Conservation (phyloP, 768 basidiomycete species). For the Rossbeevera mucosa region DNA sequence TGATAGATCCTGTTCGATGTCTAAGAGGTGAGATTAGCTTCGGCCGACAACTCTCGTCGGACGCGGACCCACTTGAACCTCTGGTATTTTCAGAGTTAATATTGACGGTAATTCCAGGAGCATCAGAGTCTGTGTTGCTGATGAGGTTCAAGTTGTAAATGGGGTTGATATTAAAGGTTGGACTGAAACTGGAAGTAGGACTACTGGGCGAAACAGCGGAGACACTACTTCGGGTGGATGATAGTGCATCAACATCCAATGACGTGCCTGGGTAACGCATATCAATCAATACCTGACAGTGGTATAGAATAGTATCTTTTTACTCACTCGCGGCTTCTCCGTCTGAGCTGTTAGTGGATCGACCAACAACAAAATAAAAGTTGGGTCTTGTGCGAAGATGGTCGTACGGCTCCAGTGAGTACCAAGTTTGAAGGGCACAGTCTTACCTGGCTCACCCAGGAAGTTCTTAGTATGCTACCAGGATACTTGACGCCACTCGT, state of each 20-base stretch:
- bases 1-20: not conserved
- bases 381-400: slow-evolving; percentile 3
- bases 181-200: not conserved
- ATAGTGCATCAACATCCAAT: not conserved
- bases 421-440: not conserved
- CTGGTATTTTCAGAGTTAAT: not conserved
- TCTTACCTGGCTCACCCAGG: slow-evolving; percentile 12
- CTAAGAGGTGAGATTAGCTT: not conserved
- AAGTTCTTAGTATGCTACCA: not conserved
- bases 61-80: slow-evolving; percentile 1
- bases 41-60: not conserved
- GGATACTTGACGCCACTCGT: slow-evolving; percentile 29
- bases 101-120: not conserved
- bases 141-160: slow-evolving; percentile 3
- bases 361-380: not conserved
- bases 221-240: not conserved
- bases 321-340: not conserved
- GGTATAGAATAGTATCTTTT: accelerated
- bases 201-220: slow-evolving; percentile 1
- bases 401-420: slow-evolving; percentile 2
- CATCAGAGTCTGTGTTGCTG: not conserved
- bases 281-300: not conserved
- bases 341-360: not conserved
- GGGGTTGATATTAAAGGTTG: not conserved
- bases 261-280: no score